Evolutionary conservation across 2,329 filamentous ascomycete species (phyloP), one percentile per base, ranked within the genome.

Genomic region (Colletotrichum camelliae): DNA sequence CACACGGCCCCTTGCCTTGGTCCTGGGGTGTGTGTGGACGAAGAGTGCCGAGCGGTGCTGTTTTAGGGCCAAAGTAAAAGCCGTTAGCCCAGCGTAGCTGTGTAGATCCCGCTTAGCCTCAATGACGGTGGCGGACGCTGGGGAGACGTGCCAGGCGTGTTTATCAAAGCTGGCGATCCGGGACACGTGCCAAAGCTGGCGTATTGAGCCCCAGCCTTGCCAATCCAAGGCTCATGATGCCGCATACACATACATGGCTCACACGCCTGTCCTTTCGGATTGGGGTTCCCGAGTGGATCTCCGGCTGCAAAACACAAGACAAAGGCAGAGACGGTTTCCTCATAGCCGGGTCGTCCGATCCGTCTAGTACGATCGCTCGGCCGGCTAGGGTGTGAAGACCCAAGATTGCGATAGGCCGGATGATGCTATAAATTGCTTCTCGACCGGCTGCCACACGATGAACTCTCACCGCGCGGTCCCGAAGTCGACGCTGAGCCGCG

Each of bases 41-140:
- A 70, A 37, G 35, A 72, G 70, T 64, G 74, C 74, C 74, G 74
- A 76, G 74, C 74, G 74, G 39, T 76, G 74, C 64, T 68, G 70
- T 52, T 69, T 68, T 74, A 74, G 74, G 37, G 18, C 70, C 62
- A 39, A 62, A 67, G 74, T 74, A 65, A 58, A 69, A 68, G 70
- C 74, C 62, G 70, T 76, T 73, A 74, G 74, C 48, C 70, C 74
- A 64, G 43, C 62, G 70, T 73, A 65, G 74, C 64, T 76, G 43
- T 39, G 73, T 73, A 65, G 74, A 68, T 76, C 70, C 74, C 70
- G 68, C 43, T 64, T 65, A 75, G 73, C 43, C 37, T 52, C 57
- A 57, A 52, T 10, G 21, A 73, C 60, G 58, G 72, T 39, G 37
- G 72, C 58, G 39, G 58, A 76, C 57, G 43, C 64, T 66, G 43